These are phyloP conservation scores for Botryobasidium botryosum DNA, from an alignment of 768 basidiomycete genomes.

Conservation along the genomic window DNA sequence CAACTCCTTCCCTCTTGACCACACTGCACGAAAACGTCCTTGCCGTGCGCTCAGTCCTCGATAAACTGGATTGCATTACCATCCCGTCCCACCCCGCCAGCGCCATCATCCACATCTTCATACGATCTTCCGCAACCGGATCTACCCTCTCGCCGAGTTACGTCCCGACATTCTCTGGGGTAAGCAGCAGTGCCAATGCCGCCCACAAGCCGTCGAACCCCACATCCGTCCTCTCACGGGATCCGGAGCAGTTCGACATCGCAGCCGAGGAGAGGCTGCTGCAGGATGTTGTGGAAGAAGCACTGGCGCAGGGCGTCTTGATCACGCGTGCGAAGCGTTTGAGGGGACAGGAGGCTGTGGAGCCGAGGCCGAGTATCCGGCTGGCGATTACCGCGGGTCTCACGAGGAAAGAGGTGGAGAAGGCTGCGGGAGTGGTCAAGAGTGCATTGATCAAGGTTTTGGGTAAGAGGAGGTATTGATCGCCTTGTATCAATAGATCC, in stretches of 20 bases:
- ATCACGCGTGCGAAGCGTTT: constrained; percentile 72
- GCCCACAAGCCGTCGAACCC: constrained; percentile 33
- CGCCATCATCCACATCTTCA: constrained; percentile 72
- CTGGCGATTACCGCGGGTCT: constrained; percentile 66
- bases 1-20: constrained; percentile 56
- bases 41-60: constrained; percentile 61
- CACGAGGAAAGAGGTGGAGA: constrained; percentile 82
- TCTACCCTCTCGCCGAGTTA: constrained; percentile 5
- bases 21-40: constrained; percentile 68
- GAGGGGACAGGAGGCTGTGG: constrained; percentile 66
- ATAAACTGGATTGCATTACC: constrained; percentile 61
- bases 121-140: constrained; percentile 25
- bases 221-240: constrained; percentile 25
- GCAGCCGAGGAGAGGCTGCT: constrained; percentile 60
- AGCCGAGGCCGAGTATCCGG: constrained; percentile 69
- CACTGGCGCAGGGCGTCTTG: constrained; percentile 62
- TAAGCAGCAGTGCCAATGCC: too few species aligned
- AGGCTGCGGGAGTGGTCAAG: constrained; percentile 61
- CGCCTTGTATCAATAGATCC: too few species aligned
- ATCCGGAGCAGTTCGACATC: constrained; percentile 33
- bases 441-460: constrained; percentile 58
- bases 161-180: too few species aligned
- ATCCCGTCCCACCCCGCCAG: constrained; percentile 77
- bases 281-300: constrained; percentile 88
- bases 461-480: constrained; percentile 19